A percentile compares a stretch with the other conserved stretches of the same genome.
Evolutionary conservation across 257 asterid species (phyloP).

Genomic region (Parsonsia alboflavescens): DNA sequence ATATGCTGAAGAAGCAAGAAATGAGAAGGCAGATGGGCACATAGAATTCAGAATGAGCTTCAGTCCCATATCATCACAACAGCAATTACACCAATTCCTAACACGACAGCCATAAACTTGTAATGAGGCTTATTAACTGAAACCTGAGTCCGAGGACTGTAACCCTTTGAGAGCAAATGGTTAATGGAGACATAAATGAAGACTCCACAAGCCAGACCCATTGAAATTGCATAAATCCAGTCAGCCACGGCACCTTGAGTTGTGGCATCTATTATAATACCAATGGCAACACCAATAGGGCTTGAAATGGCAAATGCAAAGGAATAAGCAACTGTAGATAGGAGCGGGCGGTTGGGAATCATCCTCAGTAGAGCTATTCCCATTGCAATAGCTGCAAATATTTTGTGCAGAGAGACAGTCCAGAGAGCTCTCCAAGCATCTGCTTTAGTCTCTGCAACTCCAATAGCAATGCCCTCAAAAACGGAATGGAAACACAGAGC

Average conservation of each 20-base stretch:
- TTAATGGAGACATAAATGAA: constrained; percentile 76
- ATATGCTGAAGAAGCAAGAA: too few species aligned
- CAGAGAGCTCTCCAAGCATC: constrained; percentile 92
- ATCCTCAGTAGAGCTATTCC: constrained; percentile 90
- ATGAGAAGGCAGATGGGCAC: neutral
- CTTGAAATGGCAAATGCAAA: constrained; percentile 84
- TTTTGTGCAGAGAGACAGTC: constrained; percentile 81
- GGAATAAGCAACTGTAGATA: constrained; percentile 64
- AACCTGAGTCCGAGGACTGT: constrained; percentile 42
- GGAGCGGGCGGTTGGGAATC: constrained; percentile 79
- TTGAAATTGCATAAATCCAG: constrained; percentile 79
- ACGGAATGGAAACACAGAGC: constrained; percentile 86
- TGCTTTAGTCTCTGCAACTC: constrained; percentile 70
- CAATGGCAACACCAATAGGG: constrained; percentile 77
- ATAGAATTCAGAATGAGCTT: constrained; percentile 8
- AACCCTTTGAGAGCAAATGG: constrained; percentile 71
- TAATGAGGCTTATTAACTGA: constrained; percentile 35
- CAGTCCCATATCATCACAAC: constrained; percentile 95
- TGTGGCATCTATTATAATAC: constrained; percentile 71
- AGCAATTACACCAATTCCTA: constrained; percentile 78
- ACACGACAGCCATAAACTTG: constrained; percentile 61
- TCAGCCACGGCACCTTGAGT: constrained; percentile 75
- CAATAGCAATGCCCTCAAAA: constrained; percentile 92
- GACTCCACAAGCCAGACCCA: constrained; percentile 92
- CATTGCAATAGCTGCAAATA: constrained; percentile 91